Evolutionary conservation across 805 yeast species (phyloP).

Genomic region (Hyphopichia homilentoma): DNA sequence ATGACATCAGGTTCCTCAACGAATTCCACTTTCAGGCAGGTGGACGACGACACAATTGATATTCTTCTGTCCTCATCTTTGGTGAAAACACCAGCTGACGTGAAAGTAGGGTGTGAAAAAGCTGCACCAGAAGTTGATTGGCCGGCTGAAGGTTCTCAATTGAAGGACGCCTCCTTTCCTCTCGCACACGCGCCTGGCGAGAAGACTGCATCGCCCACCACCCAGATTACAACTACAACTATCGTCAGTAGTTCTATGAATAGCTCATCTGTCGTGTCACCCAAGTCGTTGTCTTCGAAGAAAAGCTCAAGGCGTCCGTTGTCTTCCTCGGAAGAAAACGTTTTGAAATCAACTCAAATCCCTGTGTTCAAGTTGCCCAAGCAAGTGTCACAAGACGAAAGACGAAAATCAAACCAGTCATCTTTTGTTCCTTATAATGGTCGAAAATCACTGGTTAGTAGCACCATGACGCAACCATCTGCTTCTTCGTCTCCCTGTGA

Average conservation of each 20-base stretch:
- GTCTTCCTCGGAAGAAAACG: constrained; percentile 21
- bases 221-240: too few species aligned
- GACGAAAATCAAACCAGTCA: not conserved
- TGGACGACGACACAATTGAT: constrained; percentile 5
- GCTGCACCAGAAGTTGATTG: not conserved
- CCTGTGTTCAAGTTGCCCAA: constrained; percentile 15
- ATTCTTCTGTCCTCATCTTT: not conserved
- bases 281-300: constrained; percentile 5
- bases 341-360: constrained; percentile 20
- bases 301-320: constrained; percentile 13
- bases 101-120: too few species aligned
- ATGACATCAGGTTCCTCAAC: constrained; percentile 13
- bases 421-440: not conserved
- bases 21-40: constrained; percentile 14
- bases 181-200: not conserved
- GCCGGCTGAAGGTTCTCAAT: not conserved
- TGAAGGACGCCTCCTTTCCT: too few species aligned
- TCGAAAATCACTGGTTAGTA: not conserved
- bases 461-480: not conserved
- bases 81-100: not conserved
- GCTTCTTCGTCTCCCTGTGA: not conserved
- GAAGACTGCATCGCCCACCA: not conserved
- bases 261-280: not conserved
- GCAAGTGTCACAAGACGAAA: not conserved
- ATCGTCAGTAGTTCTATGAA: too few species aligned